A percentile compares a stretch with the other conserved stretches of the same genome.
Conservation (phyloP, 345 rosid genomes). For the Xanthoceras sorbifolium region DNA sequence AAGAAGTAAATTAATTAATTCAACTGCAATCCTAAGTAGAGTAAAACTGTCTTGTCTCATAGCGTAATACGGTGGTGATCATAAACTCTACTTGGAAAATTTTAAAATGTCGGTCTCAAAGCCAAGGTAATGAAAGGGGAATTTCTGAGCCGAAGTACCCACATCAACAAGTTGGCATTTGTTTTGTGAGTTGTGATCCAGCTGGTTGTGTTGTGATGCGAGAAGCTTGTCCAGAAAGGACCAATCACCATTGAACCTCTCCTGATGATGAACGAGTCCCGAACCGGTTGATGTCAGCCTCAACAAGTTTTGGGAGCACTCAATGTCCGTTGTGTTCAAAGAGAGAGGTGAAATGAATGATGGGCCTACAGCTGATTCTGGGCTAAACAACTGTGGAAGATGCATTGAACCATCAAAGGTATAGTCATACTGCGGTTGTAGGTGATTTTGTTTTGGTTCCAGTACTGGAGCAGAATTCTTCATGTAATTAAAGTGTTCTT, state of each 20-base stretch:
- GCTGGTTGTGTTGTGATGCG: slow-evolving; percentile 43
- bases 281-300: slow-evolving; percentile 51
- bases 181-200: slow-evolving; percentile 23
- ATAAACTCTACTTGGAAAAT: slow-evolving; percentile 50
- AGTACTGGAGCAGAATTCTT: slow-evolving; percentile 23
- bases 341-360: slow-evolving; percentile 35
- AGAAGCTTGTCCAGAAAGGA: slow-evolving; percentile 87
- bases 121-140: slow-evolving; percentile 68
- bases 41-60: not conserved
- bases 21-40: not conserved
- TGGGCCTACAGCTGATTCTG: slow-evolving; percentile 51
- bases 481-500: slow-evolving; percentile 33
- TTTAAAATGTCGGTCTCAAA: slow-evolving; percentile 49
- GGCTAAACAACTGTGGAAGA: slow-evolving; percentile 81
- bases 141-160: slow-evolving; percentile 44
- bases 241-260: slow-evolving; percentile 71
- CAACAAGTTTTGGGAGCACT: slow-evolving; percentile 67
- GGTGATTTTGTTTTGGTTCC: slow-evolving; percentile 33
- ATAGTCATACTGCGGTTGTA: slow-evolving; percentile 34
- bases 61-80: not conserved
- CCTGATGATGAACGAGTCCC: slow-evolving; percentile 34
- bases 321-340: slow-evolving; percentile 46
- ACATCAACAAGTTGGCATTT: slow-evolving; percentile 36
- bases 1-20: slow-evolving; percentile 2
- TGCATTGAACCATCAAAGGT: slow-evolving; percentile 57